phyloP scores from a whole-genome alignment of 768 basidiomycete genomes.

The Suillus alpinus region DNA sequence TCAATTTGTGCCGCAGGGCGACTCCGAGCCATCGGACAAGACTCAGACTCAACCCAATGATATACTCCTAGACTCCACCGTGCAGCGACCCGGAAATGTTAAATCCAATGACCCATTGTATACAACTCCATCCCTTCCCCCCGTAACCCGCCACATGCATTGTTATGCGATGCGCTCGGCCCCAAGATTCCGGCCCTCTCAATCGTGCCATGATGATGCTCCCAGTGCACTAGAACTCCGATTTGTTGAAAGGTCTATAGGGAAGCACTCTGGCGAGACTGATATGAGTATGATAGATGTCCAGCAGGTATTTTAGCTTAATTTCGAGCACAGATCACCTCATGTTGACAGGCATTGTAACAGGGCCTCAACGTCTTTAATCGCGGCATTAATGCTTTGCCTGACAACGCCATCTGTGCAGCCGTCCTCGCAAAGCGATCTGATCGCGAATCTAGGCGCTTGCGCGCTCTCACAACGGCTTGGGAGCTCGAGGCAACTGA shows the following conservation, averaged over 20 bases:
- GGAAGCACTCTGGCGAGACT: background rate
- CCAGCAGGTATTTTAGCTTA: background rate
- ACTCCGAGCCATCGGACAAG: too few relatives aligned
- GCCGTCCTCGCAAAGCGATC: background rate
- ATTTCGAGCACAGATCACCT: background rate
- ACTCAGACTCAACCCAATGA: too few relatives aligned
- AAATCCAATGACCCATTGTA: too few relatives aligned
- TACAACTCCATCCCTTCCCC: too few relatives aligned
- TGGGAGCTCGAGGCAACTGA: background rate
- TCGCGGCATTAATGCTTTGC: background rate
- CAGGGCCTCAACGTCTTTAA: background rate
- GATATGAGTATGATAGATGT: background rate
- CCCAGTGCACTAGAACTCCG: background rate
- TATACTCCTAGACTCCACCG: too few relatives aligned
- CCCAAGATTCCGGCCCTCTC: too few relatives aligned
- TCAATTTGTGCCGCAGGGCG: too few relatives aligned
- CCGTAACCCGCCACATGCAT: too few relatives aligned
- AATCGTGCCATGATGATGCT: too few relatives aligned
- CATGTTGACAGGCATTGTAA: background rate
- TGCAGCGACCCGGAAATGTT: too few relatives aligned
- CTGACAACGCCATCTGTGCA: background rate
- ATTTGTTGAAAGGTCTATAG: background rate
- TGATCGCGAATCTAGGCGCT: background rate
- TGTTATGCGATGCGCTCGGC: too few relatives aligned
- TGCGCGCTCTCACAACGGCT: background rate